Evolutionary conservation across 1,139 yeast genomes (phyloP).

Genomic region (Taiozyma onychis): DNA sequence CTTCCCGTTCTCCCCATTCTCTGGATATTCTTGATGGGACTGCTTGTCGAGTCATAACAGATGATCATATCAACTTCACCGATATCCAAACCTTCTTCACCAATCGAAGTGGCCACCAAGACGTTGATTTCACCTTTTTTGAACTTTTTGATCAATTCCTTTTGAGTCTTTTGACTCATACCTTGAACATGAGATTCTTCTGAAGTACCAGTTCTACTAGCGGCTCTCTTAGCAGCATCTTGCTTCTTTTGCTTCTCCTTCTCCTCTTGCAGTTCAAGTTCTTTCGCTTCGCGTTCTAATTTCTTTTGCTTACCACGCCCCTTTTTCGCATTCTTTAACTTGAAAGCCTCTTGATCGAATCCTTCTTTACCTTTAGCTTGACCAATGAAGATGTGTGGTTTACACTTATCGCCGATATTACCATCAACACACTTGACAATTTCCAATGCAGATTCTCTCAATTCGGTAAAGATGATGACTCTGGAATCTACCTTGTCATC

Average conservation of each 20-base stretch:
- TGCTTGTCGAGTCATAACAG: slow-evolving; percentile 87
- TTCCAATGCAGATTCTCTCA: slow-evolving; percentile 84
- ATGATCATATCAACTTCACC: slow-evolving; percentile 95
- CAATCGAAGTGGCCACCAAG: slow-evolving; percentile 93
- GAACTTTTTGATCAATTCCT: slow-evolving; percentile 67
- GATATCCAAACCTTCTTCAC: slow-evolving; percentile 97
- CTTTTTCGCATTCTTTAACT: slow-evolving; percentile 35
- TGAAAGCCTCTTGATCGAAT: slow-evolving; percentile 48
- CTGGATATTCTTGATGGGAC: slow-evolving; percentile 91
- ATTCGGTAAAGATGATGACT: slow-evolving; percentile 83
- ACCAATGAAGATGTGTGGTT: slow-evolving; percentile 89
- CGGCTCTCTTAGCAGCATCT: slow-evolving; percentile 27
- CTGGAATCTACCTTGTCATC: slow-evolving; percentile 45
- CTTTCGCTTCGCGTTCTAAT: slow-evolving; percentile 28
- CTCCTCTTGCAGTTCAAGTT: slow-evolving; percentile 21
- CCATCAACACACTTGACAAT: slow-evolving; percentile 64
- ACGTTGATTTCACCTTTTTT: slow-evolving; percentile 68
- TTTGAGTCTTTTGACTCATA: slow-evolving; percentile 70
- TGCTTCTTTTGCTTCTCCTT: slow-evolving; percentile 24
- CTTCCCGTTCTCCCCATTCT: slow-evolving; percentile 99
- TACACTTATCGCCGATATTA: slow-evolving; percentile 35
- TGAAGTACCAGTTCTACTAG: slow-evolving; percentile 35
- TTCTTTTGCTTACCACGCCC: slow-evolving; percentile 35
- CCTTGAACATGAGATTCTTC: slow-evolving; percentile 39
- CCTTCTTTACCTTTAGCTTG: slow-evolving; percentile 62